Evolutionary conservation across 768 basidiomycete genomes (phyloP), one percentile per base, ranked within the genome.

Genomic region (Kwoniella mangroviensis): DNA sequence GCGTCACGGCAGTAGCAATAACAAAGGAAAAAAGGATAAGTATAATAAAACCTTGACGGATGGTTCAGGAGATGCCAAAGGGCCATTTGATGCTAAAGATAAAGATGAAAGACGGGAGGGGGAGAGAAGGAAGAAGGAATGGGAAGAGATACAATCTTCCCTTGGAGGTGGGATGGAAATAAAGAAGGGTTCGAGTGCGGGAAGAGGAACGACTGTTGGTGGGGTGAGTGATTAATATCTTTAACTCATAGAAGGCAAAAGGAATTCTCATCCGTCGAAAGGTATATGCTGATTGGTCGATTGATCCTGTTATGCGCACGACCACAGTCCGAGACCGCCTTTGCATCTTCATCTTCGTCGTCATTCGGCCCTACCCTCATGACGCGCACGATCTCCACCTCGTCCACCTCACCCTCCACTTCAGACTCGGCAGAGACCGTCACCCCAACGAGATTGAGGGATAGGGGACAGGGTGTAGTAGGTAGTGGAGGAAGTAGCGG

Each of bases 81-180:
- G 34, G 34, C 34, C 34, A 19, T 24, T 57, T 34, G 56, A 57
- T 28, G 22, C 15, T 13, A 34, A 57, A 28, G 68, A 78, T 51
- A 59, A 41, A 41, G 72, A 70, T 43, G 74, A 77, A 45, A 40
- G 51, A 57, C 19, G 19, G 19, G 76, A 79, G 53, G 79, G 54
- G 17, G 71, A 71, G 54, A 63, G 74, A 34, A 58, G 73, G 61
- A 57, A 63, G 45, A 60, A 49, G 13, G 77, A 80, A 55, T 77
- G 77, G 77, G 70, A 74, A 62, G 70, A 74, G 43, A 68, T 80
- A 40, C 67, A 80, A 60, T 58, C 59, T 17, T 55, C 67, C n/a
- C 57, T 63, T 17, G 13, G 62, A 52, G 69, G 70, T 17, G 73
- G 78, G 21, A 22, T 76, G 65, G 70, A 71, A 53, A 49, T 3